phyloP scores from a whole-genome alignment of 176 grass and related monocot species.

The Ampelocalamus luodianensis region DNA sequence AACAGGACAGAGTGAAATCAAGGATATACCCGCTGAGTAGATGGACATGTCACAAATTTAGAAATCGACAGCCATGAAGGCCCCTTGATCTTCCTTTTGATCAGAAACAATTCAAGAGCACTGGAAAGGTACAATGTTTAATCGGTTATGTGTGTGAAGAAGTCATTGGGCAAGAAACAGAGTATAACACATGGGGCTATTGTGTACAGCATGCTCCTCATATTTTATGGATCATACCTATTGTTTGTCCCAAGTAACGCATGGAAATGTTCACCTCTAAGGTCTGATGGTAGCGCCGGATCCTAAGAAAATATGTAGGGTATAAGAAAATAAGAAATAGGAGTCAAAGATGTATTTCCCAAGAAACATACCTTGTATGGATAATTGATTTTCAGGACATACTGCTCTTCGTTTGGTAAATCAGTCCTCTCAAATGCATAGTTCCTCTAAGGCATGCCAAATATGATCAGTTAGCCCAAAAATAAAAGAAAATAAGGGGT shows the following conservation, averaged over 20 bases:
- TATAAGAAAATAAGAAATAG: not conserved
- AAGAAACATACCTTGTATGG: slow-evolving; percentile 73
- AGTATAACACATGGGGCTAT: not conserved
- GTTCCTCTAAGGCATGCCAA: slow-evolving; percentile 68
- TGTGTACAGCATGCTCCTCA: not conserved
- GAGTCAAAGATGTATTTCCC: slow-evolving; percentile 27
- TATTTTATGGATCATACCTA: slow-evolving; percentile 62
- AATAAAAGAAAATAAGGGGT: slow-evolving; percentile 11
- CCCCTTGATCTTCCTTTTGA: slow-evolving; percentile 96
- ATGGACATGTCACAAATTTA: slow-evolving; percentile 69
- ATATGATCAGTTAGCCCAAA: slow-evolving; percentile 28
- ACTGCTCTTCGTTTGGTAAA: slow-evolving; percentile 80
- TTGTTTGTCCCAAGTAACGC: slow-evolving; percentile 82
- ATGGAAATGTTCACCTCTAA: slow-evolving; percentile 86
- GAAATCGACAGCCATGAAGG: slow-evolving; percentile 90
- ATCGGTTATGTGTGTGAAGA: slow-evolving; percentile 33
- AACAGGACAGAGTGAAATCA: not conserved
- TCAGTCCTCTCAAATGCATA: slow-evolving; percentile 96
- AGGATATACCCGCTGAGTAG: slow-evolving; percentile 59
- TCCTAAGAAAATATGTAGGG: slow-evolving; percentile 58
- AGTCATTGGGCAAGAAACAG: slow-evolving; percentile 26
- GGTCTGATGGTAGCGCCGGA: slow-evolving; percentile 67
- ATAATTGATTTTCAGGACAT: slow-evolving; percentile 98
- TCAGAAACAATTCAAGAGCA: slow-evolving; percentile 88
- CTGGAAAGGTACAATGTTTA: slow-evolving; percentile 61